Evolutionary conservation across 2,329 filamentous ascomycete genomes (phyloP), one percentile per base, ranked within the genome.

Genomic region (Talaromyces amestolkiae): DNA sequence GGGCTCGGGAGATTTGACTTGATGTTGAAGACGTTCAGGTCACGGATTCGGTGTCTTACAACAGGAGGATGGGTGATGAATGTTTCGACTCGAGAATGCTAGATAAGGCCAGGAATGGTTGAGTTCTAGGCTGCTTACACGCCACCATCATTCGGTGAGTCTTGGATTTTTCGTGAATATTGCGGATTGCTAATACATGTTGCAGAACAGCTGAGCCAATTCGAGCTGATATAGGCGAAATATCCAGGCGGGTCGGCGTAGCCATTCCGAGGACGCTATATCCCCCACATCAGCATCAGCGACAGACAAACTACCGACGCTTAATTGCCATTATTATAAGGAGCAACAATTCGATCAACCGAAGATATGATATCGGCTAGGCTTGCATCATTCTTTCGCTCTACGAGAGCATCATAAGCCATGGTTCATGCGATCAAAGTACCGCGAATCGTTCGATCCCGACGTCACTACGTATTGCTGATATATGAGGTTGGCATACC

Each of bases 1-100:
- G 86, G 67, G 83, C 82, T 66, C 83, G 81, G 64, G 79, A 79
- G 63, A 74, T 75, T 11, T 59, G 37, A 17, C 13, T 11, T 22
- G 10, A 8, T 13, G 6, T 24, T 11, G n/a, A 56, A 24, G 19
- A 7, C 7, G n/a, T 13, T 56, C 33, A 37, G 11, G 19, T 39
- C 37, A 39, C n/a, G n/a, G 33, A 17, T 37, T 56, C 51, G 5
- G n/a, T 39, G 13, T 22, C 33, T 24, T 39, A 7, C 51, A 9
- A 35, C n/a, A 24, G 19, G 11, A 11, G 8, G n/a, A 39, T 33
- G 49, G 49, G 47, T n/a, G 9, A 53, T 49, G 22, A 24, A 49
- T 31, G 22, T 53, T 33, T 22, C 53, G 31, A 37, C 33, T 56
- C 11, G 53, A 56, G 53, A 56, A 56, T 56, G 33, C 19, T 22